Evolutionary conservation across 139 green algal species (phyloP).

Genomic region (Micractinium sp.): DNA sequence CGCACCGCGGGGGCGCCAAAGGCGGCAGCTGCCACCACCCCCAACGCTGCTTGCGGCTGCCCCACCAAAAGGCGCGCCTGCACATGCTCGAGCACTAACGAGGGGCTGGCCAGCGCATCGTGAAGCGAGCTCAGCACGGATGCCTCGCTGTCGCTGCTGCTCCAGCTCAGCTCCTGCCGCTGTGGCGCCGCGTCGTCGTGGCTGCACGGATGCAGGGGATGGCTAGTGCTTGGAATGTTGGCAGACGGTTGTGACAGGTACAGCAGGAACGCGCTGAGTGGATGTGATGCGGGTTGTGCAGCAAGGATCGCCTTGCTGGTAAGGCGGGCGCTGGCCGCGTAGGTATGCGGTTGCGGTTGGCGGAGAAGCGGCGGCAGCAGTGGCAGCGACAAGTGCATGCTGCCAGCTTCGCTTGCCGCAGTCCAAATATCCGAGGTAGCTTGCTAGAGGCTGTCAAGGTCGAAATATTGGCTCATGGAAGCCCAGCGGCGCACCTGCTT

Average conservation of each 20-base stretch:
- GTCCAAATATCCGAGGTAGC: neutral
- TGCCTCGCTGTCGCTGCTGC: slow-evolving; percentile 25
- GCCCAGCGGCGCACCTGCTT: neutral
- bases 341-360: too few species aligned
- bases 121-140: slow-evolving; percentile 35
- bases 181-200: neutral
- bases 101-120: slow-evolving; percentile 21
- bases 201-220: neutral
- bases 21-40: neutral
- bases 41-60: neutral
- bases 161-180: slow-evolving; percentile 42
- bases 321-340: neutral
- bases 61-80: slow-evolving; percentile 7
- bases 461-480: neutral
- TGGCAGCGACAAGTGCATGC: too few species aligned
- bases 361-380: too few species aligned
- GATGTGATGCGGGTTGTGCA: neutral
- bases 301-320: neutral
- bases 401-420: too few species aligned
- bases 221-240: neutral
- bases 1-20: slow-evolving; percentile 1
- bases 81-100: slow-evolving; percentile 45
- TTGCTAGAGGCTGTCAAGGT: neutral
- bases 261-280: neutral
- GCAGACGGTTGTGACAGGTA: neutral